Evolutionary conservation across 805 yeast genomes (phyloP), one percentile per base, ranked within the genome.

Genomic region (Yarrowia yakushimensis): DNA sequence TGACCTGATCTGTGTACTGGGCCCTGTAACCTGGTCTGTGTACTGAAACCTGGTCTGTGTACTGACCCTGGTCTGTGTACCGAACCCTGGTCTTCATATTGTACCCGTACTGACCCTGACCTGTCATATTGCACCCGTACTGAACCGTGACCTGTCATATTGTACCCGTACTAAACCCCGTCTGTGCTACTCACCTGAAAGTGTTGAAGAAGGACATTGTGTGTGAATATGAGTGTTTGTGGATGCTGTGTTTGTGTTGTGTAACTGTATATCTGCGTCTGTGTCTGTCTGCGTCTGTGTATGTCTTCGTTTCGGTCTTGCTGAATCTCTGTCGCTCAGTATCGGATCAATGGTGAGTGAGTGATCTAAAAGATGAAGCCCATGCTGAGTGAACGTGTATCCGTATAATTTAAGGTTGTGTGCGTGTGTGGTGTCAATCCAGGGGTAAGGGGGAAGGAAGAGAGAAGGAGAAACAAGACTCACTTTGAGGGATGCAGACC

Each of bases 151-250:
- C n/a, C n/a, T n/a, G n/a, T n/a, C n/a, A n/a, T n/a, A n/a, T n/a
- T n/a, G n/a, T n/a, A n/a, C n/a, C n/a, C n/a, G n/a, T n/a, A n/a
- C n/a, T n/a, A n/a, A n/a, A n/a, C n/a, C n/a, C n/a, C 20, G 11
- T 28, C 12, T 28, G 31, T 10, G 8, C 31, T 25, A 41, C 72
- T 30, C 57, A 70, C 73, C 73, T 64, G 60, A 71, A 69, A n/a
- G 71, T 65, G 64, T 71, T 71, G 68, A 71, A 70, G 63, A 71
- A 71, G 43, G 74, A 71, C 74, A 71, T 70, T 17, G 9, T 33
- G 43, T 34, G 34, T 34, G 59, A 23, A 8, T 31, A 25, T 25
- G 27, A 13, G 34, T 30, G 34, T 11, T 30, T 2, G 43, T 20
- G 4, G n/a, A 13, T 23, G 45, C 25, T 31, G n/a, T 11, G n/a